phyloP scores from a whole-genome alignment of 768 basidiomycete species.

The Phallus indusiatus region DNA sequence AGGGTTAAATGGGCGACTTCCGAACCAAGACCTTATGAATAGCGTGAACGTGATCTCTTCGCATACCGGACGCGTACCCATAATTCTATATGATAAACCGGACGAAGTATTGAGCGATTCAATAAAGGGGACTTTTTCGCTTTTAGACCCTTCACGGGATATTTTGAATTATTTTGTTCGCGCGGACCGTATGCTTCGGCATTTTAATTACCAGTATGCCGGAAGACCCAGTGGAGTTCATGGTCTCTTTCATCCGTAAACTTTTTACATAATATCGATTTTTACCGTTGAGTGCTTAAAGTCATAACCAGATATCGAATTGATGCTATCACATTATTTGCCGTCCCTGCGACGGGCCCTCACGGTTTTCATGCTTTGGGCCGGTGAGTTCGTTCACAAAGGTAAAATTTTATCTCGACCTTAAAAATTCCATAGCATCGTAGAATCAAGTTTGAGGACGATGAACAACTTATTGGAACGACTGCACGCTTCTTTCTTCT shows the following conservation, averaged over 20 bases:
- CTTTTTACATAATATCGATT: neutral
- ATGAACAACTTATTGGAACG: constrained; percentile 93
- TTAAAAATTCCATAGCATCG: constrained; percentile 35
- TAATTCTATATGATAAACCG: constrained; percentile 72
- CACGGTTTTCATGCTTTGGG: constrained; percentile 95
- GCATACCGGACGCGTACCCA: constrained; percentile 66
- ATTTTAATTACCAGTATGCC: constrained; percentile 63
- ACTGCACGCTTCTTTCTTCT: constrained; percentile 96
- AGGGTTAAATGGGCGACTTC: constrained; percentile 88
- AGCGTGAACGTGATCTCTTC: constrained; percentile 64
- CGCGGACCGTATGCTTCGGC: constrained; percentile 58
- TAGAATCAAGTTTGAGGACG: constrained; percentile 84
- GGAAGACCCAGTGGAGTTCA: constrained; percentile 85
- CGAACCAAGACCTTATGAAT: constrained; percentile 93
- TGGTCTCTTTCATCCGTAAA: constrained; percentile 77
- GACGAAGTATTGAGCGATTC: constrained; percentile 25
- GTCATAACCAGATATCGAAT: constrained; percentile 65
- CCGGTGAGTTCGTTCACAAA: constrained; percentile 38
- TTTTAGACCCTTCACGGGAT: constrained; percentile 14
- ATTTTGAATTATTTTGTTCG: constrained; percentile 46
- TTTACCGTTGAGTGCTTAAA: neutral
- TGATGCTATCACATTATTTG: constrained; percentile 88
- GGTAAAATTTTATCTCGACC: neutral
- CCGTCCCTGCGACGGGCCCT: constrained; percentile 78
- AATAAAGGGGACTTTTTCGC: constrained; percentile 17